Evolutionary conservation across 345 rosid species (phyloP).

Genomic region (Schrenkiella parvula): DNA sequence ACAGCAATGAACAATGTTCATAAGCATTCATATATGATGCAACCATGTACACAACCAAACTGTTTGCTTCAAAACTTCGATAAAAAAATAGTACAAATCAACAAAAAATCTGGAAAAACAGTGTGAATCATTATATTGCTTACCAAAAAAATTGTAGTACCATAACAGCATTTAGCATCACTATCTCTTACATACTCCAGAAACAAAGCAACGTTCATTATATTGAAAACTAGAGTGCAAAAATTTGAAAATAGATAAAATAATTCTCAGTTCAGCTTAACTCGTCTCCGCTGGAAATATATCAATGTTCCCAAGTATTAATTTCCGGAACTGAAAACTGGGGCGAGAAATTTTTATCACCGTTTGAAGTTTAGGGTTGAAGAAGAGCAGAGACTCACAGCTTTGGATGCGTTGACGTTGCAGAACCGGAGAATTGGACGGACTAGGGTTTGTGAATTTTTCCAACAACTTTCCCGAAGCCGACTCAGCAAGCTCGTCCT

Average conservation of each 20-base stretch:
- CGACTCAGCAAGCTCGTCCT: conserved; percentile 57
- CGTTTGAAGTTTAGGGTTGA: not conserved
- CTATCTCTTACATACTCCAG: not conserved
- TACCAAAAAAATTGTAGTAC: not conserved
- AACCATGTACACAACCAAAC: not conserved
- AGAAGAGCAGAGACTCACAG: conserved; percentile 39
- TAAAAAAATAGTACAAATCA: not conserved
- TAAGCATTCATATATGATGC: not conserved
- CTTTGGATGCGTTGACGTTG: conserved; percentile 47
- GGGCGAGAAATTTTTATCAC: not conserved
- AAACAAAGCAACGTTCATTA: conserved; percentile 1
- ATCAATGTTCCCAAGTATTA: not conserved
- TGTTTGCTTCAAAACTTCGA: not conserved
- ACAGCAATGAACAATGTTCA: conserved; percentile 13
- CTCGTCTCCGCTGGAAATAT: not conserved
- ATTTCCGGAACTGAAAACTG: not conserved
- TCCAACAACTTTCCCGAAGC: conserved; percentile 38
- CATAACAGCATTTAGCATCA: not conserved
- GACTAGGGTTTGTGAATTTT: conserved; percentile 64
- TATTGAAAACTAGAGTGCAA: not conserved
- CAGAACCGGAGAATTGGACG: conserved; percentile 35
- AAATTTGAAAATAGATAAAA: not conserved
- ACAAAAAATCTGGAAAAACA: too few relatives aligned
- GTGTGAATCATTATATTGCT: not conserved
- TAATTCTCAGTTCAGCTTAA: not conserved